Conservation (phyloP, 495 filamentous ascomycete species). For the Penicillium chermesinum region DNA sequence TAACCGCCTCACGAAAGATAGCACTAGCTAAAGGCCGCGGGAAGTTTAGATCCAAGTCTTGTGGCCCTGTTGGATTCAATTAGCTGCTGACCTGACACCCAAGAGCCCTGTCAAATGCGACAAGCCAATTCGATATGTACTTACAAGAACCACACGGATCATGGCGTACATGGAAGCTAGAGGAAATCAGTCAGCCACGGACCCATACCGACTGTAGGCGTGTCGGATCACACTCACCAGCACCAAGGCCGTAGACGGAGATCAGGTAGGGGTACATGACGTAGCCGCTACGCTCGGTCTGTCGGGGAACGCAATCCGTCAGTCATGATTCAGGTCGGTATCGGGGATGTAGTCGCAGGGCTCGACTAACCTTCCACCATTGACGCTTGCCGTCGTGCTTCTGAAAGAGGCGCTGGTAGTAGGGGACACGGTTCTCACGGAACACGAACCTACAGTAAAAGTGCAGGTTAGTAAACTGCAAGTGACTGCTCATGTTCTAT, state of each 20-base stretch:
- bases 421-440: constrained; percentile 80
- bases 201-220: background rate
- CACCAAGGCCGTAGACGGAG: constrained; percentile 56
- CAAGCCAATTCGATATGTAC: constrained; percentile 11
- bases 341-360: background rate
- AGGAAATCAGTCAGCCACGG: constrained; percentile 17
- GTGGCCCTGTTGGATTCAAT: constrained; percentile 56
- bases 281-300: constrained; percentile 60
- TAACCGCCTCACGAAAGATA: constrained; percentile 8
- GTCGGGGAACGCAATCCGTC: constrained; percentile 4
- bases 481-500: background rate
- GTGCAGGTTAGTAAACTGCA: constrained; percentile 6
- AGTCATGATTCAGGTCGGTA: constrained; percentile 9
- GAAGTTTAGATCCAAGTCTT: constrained; percentile 71
- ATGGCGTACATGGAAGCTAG: constrained; percentile 51
- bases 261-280: constrained; percentile 71
- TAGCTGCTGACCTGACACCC: constrained; percentile 14
- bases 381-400: constrained; percentile 71
- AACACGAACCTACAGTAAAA: constrained; percentile 55
- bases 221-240: constrained; percentile 39
- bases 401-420: constrained; percentile 81
- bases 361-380: constrained; percentile 76
- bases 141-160: constrained; percentile 54
- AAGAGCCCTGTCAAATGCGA: background rate
- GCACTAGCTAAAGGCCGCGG: constrained; percentile 53